Conservation (phyloP, 2,329 filamentous ascomycete genomes). For the Elsinoe arachidis region DNA sequence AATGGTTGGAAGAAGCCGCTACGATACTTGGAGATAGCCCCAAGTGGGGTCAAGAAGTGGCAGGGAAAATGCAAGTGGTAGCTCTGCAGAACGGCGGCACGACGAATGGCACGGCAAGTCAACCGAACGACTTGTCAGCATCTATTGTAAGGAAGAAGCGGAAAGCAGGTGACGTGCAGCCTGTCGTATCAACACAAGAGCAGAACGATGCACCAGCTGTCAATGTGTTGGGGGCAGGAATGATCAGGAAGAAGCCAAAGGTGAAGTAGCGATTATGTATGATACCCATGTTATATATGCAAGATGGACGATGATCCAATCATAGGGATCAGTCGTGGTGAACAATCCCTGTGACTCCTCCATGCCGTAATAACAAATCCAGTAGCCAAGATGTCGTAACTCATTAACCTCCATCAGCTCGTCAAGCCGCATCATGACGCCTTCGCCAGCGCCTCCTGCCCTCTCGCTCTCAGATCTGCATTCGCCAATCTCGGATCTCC, state of each 20-base stretch:
- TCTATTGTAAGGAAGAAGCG: conserved; percentile 43
- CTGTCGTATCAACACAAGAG: not conserved
- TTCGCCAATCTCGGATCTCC: conserved; percentile 18
- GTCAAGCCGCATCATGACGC: not conserved
- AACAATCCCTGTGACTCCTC: no score
- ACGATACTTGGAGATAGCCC: conserved; percentile 18
- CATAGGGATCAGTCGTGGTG: no score
- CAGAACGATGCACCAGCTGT: conserved; percentile 20
- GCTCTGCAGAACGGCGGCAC: not conserved
- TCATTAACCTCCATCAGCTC: not conserved
- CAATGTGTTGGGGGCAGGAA: conserved; percentile 43
- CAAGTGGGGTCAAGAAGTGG: conserved; percentile 16
- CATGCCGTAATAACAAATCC: no score
- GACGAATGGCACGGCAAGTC: conserved; percentile 1
- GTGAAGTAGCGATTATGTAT: not conserved
- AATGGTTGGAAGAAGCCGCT: conserved; percentile 61
- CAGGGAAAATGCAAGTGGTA: conserved; percentile 8
- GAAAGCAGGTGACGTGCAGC: conserved; percentile 28
- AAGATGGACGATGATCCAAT: no score
- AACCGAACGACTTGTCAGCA: conserved; percentile 24
- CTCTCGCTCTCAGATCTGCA: conserved; percentile 16
- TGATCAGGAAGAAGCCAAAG: conserved; percentile 53
- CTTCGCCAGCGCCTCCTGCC: conserved; percentile 14
- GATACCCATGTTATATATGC: not conserved
- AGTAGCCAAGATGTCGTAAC: not conserved